A percentile compares a stretch with the other conserved stretches of the same genome.
Conservation (phyloP, 2,329 filamentous ascomycete genomes). For the Stachybotrys elegans region DNA sequence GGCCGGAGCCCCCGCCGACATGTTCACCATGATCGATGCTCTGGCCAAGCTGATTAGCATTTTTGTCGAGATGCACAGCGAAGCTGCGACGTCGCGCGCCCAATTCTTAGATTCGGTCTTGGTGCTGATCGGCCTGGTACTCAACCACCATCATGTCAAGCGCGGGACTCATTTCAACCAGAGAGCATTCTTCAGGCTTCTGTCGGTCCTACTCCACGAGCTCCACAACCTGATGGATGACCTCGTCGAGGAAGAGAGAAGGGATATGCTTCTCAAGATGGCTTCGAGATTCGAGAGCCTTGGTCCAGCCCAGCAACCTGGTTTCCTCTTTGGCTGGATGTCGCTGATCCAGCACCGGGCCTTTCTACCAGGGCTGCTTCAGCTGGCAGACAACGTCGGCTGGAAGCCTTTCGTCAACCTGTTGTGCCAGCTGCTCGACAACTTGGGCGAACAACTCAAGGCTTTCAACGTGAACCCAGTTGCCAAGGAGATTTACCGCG, state of each 20-base stretch:
- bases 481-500: constrained; percentile 80
- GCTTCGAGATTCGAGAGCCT: constrained; percentile 67
- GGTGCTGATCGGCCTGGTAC: constrained; percentile 70
- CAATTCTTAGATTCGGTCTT: constrained; percentile 74
- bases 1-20: constrained; percentile 53
- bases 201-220: constrained; percentile 77
- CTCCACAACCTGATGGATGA: constrained; percentile 56
- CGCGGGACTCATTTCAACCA: constrained; percentile 79
- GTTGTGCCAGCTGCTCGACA: constrained; percentile 65
- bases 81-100: constrained; percentile 59
- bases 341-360: constrained; percentile 76
- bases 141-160: constrained; percentile 81
- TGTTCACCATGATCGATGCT: constrained; percentile 65
- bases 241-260: constrained; percentile 54
- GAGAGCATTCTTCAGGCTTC: constrained; percentile 84
- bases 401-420: constrained; percentile 73
- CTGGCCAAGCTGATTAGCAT: constrained; percentile 75
- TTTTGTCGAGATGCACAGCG: constrained; percentile 67
- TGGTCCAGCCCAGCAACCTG: constrained; percentile 71
- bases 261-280: constrained; percentile 67
- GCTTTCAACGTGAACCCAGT: constrained; percentile 62
- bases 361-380: constrained; percentile 75
- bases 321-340: constrained; percentile 83
- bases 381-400: constrained; percentile 61
- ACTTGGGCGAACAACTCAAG: constrained; percentile 76